A percentile compares a stretch with the other conserved stretches of the same genome.
These are phyloP conservation scores for Neofusicoccum laricinum DNA, from an alignment of 2,329 filamentous ascomycete species.

Conservation along the genomic window DNA sequence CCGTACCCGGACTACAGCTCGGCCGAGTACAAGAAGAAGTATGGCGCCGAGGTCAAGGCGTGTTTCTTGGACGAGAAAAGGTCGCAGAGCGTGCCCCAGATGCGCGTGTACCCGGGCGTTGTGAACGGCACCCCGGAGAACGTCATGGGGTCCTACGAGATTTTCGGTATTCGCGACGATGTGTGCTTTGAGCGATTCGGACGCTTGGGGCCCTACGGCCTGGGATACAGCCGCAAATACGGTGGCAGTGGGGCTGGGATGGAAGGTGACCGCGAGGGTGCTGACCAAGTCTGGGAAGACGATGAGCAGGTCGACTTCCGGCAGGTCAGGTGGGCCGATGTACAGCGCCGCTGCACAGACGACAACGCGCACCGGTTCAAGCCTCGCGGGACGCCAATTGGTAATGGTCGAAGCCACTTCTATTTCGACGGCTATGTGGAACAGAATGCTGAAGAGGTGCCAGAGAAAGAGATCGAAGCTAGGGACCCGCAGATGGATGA, in stretches of 20 bases:
- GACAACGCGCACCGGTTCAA: conserved; percentile 70
- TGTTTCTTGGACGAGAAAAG: conserved; percentile 74
- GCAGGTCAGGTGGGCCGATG: conserved; percentile 73
- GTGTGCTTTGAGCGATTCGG: conserved; percentile 94
- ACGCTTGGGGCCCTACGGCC: conserved; percentile 81
- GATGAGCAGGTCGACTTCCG: conserved; percentile 73
- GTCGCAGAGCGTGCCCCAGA: conserved; percentile 63
- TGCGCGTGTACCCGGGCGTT: conserved; percentile 74
- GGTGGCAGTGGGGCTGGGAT: conserved; percentile 85
- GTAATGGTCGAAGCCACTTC: conserved; percentile 30
- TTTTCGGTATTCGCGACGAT: conserved; percentile 75
- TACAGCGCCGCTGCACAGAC: conserved; percentile 69
- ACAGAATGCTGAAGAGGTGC: conserved; percentile 24
- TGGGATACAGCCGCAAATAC: conserved; percentile 74
- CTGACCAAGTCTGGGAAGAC: conserved; percentile 74
- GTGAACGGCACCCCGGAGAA: conserved; percentile 82
- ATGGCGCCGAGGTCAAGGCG: conserved; percentile 59
- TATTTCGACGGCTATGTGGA: conserved; percentile 38
- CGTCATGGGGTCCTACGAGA: conserved; percentile 80
- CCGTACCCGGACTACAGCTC: conserved; percentile 67
- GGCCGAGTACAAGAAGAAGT: conserved; percentile 53
- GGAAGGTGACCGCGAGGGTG: conserved; percentile 77
- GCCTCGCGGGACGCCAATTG: conserved; percentile 27
- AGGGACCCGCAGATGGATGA: background rate
- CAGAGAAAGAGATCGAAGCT: conserved; percentile 4